Conservation (phyloP, 441 rosid genomes). For the Erysimum pusillum region DNA sequence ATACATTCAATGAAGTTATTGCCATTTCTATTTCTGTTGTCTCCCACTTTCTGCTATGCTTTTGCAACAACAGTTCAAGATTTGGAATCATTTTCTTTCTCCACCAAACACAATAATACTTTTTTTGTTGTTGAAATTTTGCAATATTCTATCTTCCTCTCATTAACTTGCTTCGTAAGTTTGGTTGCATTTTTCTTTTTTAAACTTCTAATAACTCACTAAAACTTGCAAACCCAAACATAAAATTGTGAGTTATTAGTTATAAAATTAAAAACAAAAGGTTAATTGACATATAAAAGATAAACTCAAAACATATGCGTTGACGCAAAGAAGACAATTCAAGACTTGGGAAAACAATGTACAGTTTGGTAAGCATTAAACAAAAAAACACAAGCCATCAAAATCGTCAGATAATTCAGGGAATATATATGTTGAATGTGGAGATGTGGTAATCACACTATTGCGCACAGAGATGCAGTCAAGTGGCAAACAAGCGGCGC, state of each 20-base stretch:
- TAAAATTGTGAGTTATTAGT: neutral
- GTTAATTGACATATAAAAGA: neutral
- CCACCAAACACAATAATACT: neutral
- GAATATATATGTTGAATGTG: constrained; percentile 23
- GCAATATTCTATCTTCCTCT: neutral
- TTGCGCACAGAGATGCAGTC: constrained; percentile 30
- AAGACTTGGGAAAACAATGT: constrained; percentile 4
- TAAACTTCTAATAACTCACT: neutral
- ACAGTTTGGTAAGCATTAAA: constrained; percentile 11
- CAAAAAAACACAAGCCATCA: constrained; percentile 10
- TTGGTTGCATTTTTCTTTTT: neutral
- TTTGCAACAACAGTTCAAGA: constrained; percentile 31
- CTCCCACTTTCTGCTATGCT: constrained; percentile 38
- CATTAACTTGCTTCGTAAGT: neutral
- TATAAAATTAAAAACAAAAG: neutral
- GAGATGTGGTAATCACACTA: constrained; percentile 24
- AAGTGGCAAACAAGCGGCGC: constrained; percentile 41
- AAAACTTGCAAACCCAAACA: neutral
- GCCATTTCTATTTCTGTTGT: constrained; percentile 23
- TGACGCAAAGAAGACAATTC: constrained; percentile 2
- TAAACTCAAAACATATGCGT: constrained; percentile 4
- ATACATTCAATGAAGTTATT: constrained; percentile 29
- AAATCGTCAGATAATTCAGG: constrained; percentile 12
- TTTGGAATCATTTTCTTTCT: constrained; percentile 27
- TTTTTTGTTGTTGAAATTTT: neutral